Evolutionary conservation across 2,329 filamentous ascomycete genomes (phyloP).

Genomic region (Massarina eburnea): DNA sequence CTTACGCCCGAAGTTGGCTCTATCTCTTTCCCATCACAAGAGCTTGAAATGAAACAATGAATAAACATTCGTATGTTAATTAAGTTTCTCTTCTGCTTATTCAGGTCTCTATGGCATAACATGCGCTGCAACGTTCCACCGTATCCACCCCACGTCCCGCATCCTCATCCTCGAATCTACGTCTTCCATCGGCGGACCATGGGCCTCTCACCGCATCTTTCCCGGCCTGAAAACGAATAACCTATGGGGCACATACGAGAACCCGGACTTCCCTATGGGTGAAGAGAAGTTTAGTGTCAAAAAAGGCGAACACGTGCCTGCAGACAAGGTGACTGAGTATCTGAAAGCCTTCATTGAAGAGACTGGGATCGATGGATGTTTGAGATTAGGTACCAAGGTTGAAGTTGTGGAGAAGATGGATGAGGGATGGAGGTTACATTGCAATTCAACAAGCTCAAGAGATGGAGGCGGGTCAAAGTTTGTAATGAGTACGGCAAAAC

Average conservation of each 20-base stretch:
- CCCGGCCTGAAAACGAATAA: slow-evolving; percentile 50
- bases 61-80: too few species aligned
- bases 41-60: too few species aligned
- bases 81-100: background rate
- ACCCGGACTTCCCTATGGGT: slow-evolving; percentile 42
- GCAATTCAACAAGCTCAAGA: slow-evolving; percentile 2
- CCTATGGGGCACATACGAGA: slow-evolving; percentile 44
- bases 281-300: slow-evolving; percentile 41
- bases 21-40: too few species aligned
- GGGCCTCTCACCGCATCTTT: slow-evolving; percentile 46
- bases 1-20: too few species aligned
- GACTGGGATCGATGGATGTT: slow-evolving; percentile 50
- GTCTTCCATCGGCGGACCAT: slow-evolving; percentile 45
- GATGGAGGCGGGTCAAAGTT: slow-evolving; percentile 25
- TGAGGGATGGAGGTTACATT: slow-evolving; percentile 23
- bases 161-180: slow-evolving; percentile 47
- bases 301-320: slow-evolving; percentile 61
- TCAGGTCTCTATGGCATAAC: background rate
- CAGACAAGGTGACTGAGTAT: slow-evolving; percentile 58
- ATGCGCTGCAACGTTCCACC: slow-evolving; percentile 45
- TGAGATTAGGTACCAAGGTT: slow-evolving; percentile 57
- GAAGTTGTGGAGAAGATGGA: slow-evolving; percentile 48
- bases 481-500: slow-evolving; percentile 45
- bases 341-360: slow-evolving; percentile 46
- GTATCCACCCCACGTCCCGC: slow-evolving; percentile 41